phyloP scores from a whole-genome alignment of 2,329 filamentous ascomycete species.

The Verticillium longisporum region DNA sequence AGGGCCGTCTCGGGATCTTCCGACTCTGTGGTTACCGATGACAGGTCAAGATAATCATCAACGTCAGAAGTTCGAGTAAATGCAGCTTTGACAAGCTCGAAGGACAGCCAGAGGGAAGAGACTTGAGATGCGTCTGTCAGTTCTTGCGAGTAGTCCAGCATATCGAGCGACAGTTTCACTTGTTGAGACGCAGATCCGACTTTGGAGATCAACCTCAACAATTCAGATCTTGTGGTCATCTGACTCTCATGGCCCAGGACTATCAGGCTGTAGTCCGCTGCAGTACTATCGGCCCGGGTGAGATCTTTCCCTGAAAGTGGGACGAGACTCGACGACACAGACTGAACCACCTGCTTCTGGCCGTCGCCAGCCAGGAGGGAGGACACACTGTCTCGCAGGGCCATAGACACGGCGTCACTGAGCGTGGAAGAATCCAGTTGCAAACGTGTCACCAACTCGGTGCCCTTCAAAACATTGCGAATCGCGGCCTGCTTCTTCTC shows the following conservation, averaged over 20 bases:
- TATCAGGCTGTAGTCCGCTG: slow-evolving; percentile 48
- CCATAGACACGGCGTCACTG: slow-evolving; percentile 58
- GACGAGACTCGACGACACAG: slow-evolving; percentile 19
- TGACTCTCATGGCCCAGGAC: slow-evolving; percentile 61
- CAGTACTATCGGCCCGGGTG: slow-evolving; percentile 10
- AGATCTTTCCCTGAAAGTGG: slow-evolving; percentile 21
- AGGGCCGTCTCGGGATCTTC: slow-evolving; percentile 41
- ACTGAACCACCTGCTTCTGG: slow-evolving; percentile 1
- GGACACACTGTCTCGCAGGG: slow-evolving; percentile 68
- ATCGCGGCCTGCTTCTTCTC: slow-evolving; percentile 66
- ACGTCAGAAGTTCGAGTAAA: slow-evolving; percentile 45
- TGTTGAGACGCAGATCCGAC: slow-evolving; percentile 53
- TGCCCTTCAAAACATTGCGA: slow-evolving; percentile 67
- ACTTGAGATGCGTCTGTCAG: slow-evolving; percentile 53
- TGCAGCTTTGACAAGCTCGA: slow-evolving; percentile 60
- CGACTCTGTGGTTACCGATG: slow-evolving; percentile 26
- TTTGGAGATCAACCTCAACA: slow-evolving; percentile 50
- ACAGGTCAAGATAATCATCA: slow-evolving; percentile 60
- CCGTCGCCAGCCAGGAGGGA: slow-evolving; percentile 24
- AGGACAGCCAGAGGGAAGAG: slow-evolving; percentile 73
- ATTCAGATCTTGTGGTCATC: slow-evolving; percentile 48
- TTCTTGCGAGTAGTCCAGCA: slow-evolving; percentile 57
- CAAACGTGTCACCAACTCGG: slow-evolving; percentile 57
- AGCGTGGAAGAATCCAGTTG: slow-evolving; percentile 60
- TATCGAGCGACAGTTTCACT: slow-evolving; percentile 53